Percentiles rank a stretch among this genome's conserved stretches.
phyloP scores from a whole-genome alignment of 2,329 filamentous ascomycete species.

The Thermomyces lanuginosus region DNA sequence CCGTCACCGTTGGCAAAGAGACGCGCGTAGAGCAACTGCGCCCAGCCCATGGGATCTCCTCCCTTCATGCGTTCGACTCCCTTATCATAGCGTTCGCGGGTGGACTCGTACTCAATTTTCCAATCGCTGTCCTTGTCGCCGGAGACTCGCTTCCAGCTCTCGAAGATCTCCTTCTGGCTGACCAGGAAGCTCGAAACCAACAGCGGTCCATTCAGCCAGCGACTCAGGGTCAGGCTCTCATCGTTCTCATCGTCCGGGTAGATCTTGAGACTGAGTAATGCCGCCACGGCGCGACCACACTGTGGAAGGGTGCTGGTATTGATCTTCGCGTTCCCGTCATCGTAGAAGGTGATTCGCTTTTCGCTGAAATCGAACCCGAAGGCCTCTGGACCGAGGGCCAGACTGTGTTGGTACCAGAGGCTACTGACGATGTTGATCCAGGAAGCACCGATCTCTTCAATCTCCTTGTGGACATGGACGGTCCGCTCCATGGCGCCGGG shows the following conservation, averaged over 20 bases:
- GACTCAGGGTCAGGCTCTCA: conserved; percentile 22
- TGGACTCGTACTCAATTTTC: conserved; percentile 36
- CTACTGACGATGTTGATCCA: conserved; percentile 30
- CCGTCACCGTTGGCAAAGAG: too few relatives aligned
- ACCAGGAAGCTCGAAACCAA: conserved; percentile 42
- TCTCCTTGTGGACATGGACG: conserved; percentile 9
- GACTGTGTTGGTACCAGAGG: conserved; percentile 40
- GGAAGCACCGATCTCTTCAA: conserved; percentile 28
- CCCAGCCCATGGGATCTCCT: conserved; percentile 31
- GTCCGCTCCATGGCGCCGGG: conserved; percentile 16
- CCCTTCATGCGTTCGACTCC: conserved; percentile 30
- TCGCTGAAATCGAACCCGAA: conserved; percentile 37
- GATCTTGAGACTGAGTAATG: conserved; percentile 32
- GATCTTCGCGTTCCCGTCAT: conserved; percentile 41
- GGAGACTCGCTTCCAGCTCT: conserved; percentile 42
- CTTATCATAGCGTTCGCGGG: conserved; percentile 33
- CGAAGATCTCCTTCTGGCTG: conserved; percentile 49
- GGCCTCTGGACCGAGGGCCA: conserved; percentile 19
- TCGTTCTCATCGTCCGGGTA: conserved; percentile 25
- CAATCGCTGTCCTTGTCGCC: conserved; percentile 44
- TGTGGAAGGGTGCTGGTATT: conserved; percentile 45
- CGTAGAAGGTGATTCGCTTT: conserved; percentile 31
- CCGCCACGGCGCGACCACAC: conserved; percentile 37
- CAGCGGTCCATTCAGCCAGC: conserved; percentile 34
- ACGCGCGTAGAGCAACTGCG: conserved; percentile 38